Evolutionary conservation across 1,139 yeast genomes (phyloP).

Genomic region (Hanseniaspora gamundiae): DNA sequence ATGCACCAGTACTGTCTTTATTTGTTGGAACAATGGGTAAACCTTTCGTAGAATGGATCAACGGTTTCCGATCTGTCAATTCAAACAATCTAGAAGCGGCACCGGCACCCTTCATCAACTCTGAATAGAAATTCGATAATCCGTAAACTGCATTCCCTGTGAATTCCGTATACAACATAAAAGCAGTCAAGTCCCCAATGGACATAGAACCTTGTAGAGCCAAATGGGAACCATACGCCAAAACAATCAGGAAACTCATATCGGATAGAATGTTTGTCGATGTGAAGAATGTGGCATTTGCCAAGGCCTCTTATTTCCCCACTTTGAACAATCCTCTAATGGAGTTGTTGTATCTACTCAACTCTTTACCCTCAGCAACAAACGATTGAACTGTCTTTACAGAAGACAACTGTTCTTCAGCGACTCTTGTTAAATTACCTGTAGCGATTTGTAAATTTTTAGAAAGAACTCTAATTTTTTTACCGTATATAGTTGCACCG

Average conservation of each 20-base stretch:
- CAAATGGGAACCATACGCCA: slow-evolving; percentile 70
- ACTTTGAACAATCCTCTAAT: slow-evolving; percentile 61
- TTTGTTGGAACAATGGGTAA: slow-evolving; percentile 23
- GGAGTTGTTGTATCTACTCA: slow-evolving; percentile 51
- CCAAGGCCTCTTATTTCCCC: slow-evolving; percentile 69
- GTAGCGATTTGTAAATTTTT: slow-evolving; percentile 39
- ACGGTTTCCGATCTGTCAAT: slow-evolving; percentile 63
- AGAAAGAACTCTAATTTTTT: slow-evolving; percentile 63
- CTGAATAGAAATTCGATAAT: slow-evolving; percentile 80
- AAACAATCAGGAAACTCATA: slow-evolving; percentile 58
- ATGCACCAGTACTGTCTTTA: slow-evolving; percentile 25
- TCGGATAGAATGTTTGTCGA: slow-evolving; percentile 76
- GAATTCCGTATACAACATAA: slow-evolving; percentile 86
- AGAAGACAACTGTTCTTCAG: slow-evolving; percentile 85
- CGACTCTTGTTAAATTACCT: slow-evolving; percentile 75
- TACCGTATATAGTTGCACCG: slow-evolving; percentile 70
- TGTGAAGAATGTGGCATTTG: slow-evolving; percentile 67
- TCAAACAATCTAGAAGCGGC: slow-evolving; percentile 91
- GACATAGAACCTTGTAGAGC: slow-evolving; percentile 62
- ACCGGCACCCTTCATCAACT: slow-evolving; percentile 92
- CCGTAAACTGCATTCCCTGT: slow-evolving; percentile 89
- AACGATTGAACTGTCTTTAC: slow-evolving; percentile 79
- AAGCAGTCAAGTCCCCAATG: slow-evolving; percentile 83
- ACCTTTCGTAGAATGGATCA: slow-evolving; percentile 55
- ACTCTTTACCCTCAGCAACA: slow-evolving; percentile 67